Evolutionary conservation across 2,329 filamentous ascomycete species (phyloP), one percentile per base, ranked within the genome.

Genomic region (Tetracladium maxilliforme): DNA sequence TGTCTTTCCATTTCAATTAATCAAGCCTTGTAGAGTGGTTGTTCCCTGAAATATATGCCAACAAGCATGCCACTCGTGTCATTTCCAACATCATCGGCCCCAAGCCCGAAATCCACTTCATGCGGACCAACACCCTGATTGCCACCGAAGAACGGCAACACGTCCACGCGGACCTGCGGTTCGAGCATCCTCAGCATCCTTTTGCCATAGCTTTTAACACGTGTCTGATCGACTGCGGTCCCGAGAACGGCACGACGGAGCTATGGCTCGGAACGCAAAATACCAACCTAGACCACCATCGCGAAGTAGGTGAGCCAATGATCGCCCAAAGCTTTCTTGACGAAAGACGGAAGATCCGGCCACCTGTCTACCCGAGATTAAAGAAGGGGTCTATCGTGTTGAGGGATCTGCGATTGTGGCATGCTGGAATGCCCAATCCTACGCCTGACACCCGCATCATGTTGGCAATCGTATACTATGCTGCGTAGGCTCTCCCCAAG

Each of bases 361-460:
- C 56, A 6, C 63, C 63, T 0, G 39, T 54, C 8, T 66, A 71
- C 35, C 63, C 65, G 0, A 28, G 43, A 4, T 53, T 70, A 1
- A 49, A 50, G 19, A 68, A 66, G 35, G 67, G 70, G 0, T 61
- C 62, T 20, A 39, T 74, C 13, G 51, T 73, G 18, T 39, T 76
- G 16, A 53, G 71, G 3, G 70, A 75, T 39, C 42, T 75, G 27
- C 48, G 69, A 14, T 54, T 72, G 5, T 76, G 70, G 69, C 69
- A 75, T 40, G 67, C 65, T 0, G 70, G 69, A 1, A 70, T 71
- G 60, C 67, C 67, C 2, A 74, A 75, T 34, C 37, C 43, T 20
- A 61, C 58, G 2, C 42, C 52, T 5, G 45, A 56, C 6, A 53
- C 61, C 10, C 45, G 66, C 14, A 54, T 70, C 11, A 71, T 72